Evolutionary conservation across 148 eudicot species (phyloP), one percentile per base, ranked within the genome.

Genomic region (Rhododendron molle): DNA sequence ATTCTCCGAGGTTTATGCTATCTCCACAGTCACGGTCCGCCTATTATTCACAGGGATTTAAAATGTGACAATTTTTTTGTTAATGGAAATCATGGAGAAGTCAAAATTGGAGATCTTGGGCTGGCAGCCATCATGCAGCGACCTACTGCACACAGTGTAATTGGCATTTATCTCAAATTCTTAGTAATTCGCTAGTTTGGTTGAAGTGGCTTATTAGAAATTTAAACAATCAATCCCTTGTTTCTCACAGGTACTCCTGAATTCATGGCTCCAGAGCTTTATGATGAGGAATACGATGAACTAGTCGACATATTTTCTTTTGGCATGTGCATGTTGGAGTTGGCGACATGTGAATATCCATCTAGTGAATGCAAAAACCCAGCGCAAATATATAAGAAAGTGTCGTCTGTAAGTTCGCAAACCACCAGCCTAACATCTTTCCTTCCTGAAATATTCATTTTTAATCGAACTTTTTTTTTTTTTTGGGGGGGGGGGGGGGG

Each of bases 241-340:
- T 80, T 84, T 78, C 32, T 85, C 8, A 21, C 89, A 93, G 98
- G 98, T 78, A 96, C 99, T 44, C 98, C 99, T 76, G 99, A 94
- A 85, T 96, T 95, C 88, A 96, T 96, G 98, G 99, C 99, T 65
- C 99, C 99, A 3, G 98, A 94, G 89, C 92, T 96, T n/a, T 94
- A 93, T 87, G 97, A 96, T 7, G 99, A 95, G 80, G 93, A 93
- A 77, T 96, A 96, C 85, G 88, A 92, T 85, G 94, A 93, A 88
- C 93, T 95, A 73, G 96, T 96, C 14, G 98, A 96, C 86, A 86
- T 94, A 83, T 96, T 95, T 93, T 90, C 98, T 20, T 96, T 96
- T 65, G 99, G 99, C 30, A 91, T 96, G 98, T 96, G 99, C 87
- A 88, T 96, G 89, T 88, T 95, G 72, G 98, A 96, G 92, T 85